phyloP scores from a whole-genome alignment of 2,329 filamentous ascomycete species.

The Fonsecaea erecta region DNA sequence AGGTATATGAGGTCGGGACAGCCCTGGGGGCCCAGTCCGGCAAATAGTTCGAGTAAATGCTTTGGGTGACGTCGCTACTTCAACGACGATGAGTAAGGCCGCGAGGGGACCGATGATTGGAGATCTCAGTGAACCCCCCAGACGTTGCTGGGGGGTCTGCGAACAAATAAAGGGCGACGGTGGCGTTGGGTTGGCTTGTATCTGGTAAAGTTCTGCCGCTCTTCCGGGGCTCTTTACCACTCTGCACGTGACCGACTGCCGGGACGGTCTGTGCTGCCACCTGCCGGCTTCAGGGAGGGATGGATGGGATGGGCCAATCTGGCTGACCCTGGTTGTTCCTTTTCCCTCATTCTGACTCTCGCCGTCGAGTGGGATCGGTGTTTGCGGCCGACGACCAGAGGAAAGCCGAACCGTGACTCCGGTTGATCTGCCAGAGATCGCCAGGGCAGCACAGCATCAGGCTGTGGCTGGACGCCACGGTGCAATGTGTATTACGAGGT shows the following conservation, averaged over 20 bases:
- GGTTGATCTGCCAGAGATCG: not conserved
- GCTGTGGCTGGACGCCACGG: slow-evolving; percentile 11
- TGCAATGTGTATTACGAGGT: too few species aligned
- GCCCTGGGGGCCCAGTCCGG: slow-evolving; percentile 1
- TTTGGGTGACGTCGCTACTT: not conserved
- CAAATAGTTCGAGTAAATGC: slow-evolving; percentile 3
- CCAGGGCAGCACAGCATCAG: slow-evolving; percentile 21
- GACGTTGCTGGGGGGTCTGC: not conserved
- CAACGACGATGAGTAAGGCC: not conserved
- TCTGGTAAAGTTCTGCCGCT: slow-evolving; percentile 6
- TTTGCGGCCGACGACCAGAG: not conserved
- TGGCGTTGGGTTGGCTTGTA: slow-evolving; percentile 3
- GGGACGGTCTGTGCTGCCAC: not conserved
- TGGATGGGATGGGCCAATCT: too few species aligned
- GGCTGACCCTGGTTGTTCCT: not conserved
- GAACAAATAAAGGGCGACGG: not conserved
- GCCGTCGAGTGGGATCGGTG: not conserved
- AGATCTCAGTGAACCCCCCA: not conserved
- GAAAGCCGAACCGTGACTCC: not conserved
- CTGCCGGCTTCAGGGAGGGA: not conserved
- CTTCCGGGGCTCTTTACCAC: too few species aligned
- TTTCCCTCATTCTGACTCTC: not conserved
- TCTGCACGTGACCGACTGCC: slow-evolving; percentile 7
- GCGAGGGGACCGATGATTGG: not conserved
- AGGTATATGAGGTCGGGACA: not conserved